Base-by-base conservation (phyloP, 225 moss, liverwort and hornwort species). In the Physcomitrellopsis africana region DNA sequence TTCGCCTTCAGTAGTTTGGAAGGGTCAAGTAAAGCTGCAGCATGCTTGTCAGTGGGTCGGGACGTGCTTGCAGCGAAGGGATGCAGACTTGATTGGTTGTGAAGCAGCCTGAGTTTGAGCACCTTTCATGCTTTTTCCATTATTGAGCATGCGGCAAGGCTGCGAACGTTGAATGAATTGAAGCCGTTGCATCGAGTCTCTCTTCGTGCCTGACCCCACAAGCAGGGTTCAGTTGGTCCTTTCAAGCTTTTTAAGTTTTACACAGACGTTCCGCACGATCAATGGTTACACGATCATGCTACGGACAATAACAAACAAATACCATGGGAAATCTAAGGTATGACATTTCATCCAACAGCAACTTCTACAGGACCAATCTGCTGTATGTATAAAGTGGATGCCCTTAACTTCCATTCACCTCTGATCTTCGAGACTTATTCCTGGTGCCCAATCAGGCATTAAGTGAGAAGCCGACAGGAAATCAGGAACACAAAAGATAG, bases 401-500 rank as follows among this genome's bases (percentile, higher is more conserved):
- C 22, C 46, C 49, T 58, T 73, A 65, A 73, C 47, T 73, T 60
- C 60, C 56, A 63, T 76, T 77, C 77, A 54, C 18, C 58, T 73
- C n/a, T 57, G 26, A 60, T 60, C 59, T 27, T 57, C 41, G 11
- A 42, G 62, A 68, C 47, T 44, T 61, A 11, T 52, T 73, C 27
- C 60, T 12, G 42, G 63, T 73, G 65, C 77, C 70, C 69, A 74
- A 60, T 46, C 1, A 32, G 63, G 65, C 68, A 73, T 72, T 15
- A 47, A 69, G 24, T 73, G 70, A 20, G 43, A 60, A 74, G 74
- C 77, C 81, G 81, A 81, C 84, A 81, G 80, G 62, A 74, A 77
- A 74, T 66, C 77, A 77, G 41, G 17, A 17, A 37, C 32, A 37
- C 0, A 20, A 69, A 76, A 59, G 69, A 69, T 72, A 59, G 9